Conservation (phyloP, 2,329 filamentous ascomycete genomes). For the Lithohypha guttulata region DNA sequence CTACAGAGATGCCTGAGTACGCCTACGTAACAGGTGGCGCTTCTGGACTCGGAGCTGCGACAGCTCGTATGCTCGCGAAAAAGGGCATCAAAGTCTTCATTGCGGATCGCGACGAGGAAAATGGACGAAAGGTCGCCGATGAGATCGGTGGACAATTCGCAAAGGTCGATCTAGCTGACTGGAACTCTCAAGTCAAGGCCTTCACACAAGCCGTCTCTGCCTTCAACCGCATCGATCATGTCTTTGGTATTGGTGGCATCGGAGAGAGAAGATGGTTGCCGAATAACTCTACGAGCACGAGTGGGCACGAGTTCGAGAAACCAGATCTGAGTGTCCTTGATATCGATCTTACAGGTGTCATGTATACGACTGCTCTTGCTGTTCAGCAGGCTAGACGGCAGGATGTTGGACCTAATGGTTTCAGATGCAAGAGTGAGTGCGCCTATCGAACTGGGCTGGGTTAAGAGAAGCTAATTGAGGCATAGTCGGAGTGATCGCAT, state of each 20-base stretch:
- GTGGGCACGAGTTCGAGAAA: conserved; percentile 24
- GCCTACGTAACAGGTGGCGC: conserved; percentile 24
- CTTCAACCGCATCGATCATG: conserved; percentile 30
- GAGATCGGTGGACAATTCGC: conserved; percentile 14
- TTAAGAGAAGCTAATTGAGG: background rate
- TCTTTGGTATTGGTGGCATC: conserved; percentile 33
- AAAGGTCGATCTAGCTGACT: conserved; percentile 15
- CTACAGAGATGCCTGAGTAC: conserved; percentile 9
- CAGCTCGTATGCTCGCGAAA: conserved; percentile 21
- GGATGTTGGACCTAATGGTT: conserved; percentile 24
- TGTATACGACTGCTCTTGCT: conserved; percentile 33
- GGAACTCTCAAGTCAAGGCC: conserved; percentile 22
- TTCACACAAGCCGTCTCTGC: conserved; percentile 28
- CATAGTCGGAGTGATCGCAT: conserved; percentile 24
- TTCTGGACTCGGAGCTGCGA: conserved; percentile 23
- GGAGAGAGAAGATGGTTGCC: conserved; percentile 30
- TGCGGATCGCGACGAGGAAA: conserved; percentile 20
- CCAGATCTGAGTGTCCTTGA: conserved; percentile 32
- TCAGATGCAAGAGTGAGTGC: conserved; percentile 30
- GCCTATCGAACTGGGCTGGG: background rate
- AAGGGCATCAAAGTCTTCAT: conserved; percentile 24
- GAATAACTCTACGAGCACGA: conserved; percentile 14
- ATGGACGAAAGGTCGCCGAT: conserved; percentile 16
- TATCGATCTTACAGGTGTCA: conserved; percentile 33
- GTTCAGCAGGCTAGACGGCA: conserved; percentile 37